Base-by-base conservation (phyloP, 2,329 filamentous ascomycete species). In the Sphaceloma murrayae region DNA sequence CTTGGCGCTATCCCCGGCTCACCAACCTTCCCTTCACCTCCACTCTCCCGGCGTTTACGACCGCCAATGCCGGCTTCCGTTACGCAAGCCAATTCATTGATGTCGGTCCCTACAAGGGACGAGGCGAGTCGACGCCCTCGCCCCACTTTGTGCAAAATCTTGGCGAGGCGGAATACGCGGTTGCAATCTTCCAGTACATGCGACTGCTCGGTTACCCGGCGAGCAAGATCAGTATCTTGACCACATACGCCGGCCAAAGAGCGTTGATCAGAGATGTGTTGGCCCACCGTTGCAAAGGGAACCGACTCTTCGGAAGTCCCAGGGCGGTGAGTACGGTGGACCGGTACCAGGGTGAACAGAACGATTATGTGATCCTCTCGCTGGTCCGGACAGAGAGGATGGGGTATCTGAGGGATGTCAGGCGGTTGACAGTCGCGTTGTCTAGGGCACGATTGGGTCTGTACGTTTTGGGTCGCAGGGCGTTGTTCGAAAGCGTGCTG, bases 321-420 rank as follows among this genome's bases (percentile, higher is more conserved):
- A 83, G 81, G 62, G 81, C 83, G 43, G 85, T 98, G 19, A 88
- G 85, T 3, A 98, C 93, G 4, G 89, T 98, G 51, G 91, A 98
- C 67, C 95, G 94, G 62, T 98, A 96, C 58, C 91, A 98, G 67
- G 93, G 91, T 61, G 91, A 98, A 69, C 91, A 98, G 65, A 98
- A 98, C 64, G 91, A 98, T 58, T 96, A 95, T 58, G 78, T 98
- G 53, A 94, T 98, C 55, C 76, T 98, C 46, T 95, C 88, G 4
- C 75, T 98, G 34, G 91, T 87, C 10, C 78, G 91, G 49, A 96
- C 93, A 9, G 83, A 81, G 45, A 77, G 82, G 14, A 85, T 93
- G 6, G 91, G 91, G 43, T 98, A 96, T 61, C 75, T 98, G 6
- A 82, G 93, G 51, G 89, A 96, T 58, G 80, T 96, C 50, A 83